phyloP scores from a whole-genome alignment of 345 rosid genomes.

The Raphanus raphanistrum region DNA sequence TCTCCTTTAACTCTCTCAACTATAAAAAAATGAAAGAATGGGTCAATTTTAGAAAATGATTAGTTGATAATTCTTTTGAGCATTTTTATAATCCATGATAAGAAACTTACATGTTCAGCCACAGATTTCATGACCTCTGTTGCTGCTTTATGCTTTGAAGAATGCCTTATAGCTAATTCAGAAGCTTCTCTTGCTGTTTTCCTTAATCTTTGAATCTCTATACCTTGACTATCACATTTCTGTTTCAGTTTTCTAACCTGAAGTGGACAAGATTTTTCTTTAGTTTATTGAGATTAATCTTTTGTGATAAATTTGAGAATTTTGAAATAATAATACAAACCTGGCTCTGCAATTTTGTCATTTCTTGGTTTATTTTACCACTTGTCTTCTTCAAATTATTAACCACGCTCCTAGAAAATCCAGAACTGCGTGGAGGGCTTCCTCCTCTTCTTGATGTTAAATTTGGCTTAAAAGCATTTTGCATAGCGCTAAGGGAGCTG shows the following conservation, averaged over 20 bases:
- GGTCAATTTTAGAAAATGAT: not conserved
- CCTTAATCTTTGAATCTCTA: slow-evolving; percentile 57
- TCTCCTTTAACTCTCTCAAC: slow-evolving; percentile 62
- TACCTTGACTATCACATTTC: slow-evolving; percentile 62
- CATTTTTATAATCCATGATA: slow-evolving; percentile 7
- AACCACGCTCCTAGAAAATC: slow-evolving; percentile 68
- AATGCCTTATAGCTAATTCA: slow-evolving; percentile 47
- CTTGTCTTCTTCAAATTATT: slow-evolving; percentile 88
- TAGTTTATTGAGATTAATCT: not conserved
- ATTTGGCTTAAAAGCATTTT: slow-evolving; percentile 61
- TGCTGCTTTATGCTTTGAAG: slow-evolving; percentile 58
- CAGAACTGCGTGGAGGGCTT: slow-evolving; percentile 66
- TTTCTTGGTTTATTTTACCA: slow-evolving; percentile 74
- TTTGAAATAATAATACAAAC: slow-evolving; percentile 36
- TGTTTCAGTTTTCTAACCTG: slow-evolving; percentile 68
- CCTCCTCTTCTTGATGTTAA: slow-evolving; percentile 55
- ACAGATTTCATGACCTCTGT: slow-evolving; percentile 60
- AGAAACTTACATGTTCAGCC: slow-evolving; percentile 53
- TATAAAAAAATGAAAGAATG: slow-evolving; percentile 31
- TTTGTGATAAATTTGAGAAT: not conserved
- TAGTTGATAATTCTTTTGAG: not conserved
- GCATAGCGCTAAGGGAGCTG: slow-evolving; percentile 66
- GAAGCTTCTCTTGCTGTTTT: slow-evolving; percentile 53
- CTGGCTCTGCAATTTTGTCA: slow-evolving; percentile 68
- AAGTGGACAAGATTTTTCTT: slow-evolving; percentile 1